phyloP scores from a whole-genome alignment of 2,329 filamentous ascomycete genomes.

The Chaetomium globosum region DNA sequence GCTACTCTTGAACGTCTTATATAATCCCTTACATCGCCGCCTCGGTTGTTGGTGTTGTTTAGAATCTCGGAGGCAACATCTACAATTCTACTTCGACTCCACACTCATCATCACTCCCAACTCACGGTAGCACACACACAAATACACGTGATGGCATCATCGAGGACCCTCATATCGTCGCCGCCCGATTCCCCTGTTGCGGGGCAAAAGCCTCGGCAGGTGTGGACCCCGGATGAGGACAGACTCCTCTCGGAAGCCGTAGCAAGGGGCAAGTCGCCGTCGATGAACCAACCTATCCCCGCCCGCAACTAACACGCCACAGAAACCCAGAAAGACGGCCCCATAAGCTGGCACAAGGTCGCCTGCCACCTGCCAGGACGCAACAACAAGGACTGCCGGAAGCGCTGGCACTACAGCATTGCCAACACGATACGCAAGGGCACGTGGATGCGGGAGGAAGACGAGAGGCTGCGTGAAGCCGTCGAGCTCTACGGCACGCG shows the following conservation, averaged over 20 bases:
- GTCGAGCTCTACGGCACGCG: conserved; percentile 36
- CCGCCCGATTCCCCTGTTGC: neutral
- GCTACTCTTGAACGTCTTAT: neutral
- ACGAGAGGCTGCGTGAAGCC: conserved; percentile 34
- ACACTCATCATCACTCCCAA: neutral
- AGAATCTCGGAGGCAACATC: neutral
- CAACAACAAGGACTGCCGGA: conserved; percentile 39
- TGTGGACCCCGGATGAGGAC: conserved; percentile 36
- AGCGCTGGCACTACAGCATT: conserved; percentile 38
- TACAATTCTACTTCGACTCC: neutral
- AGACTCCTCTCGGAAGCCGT: conserved; percentile 32
- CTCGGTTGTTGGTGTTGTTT: neutral
- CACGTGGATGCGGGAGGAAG: conserved; percentile 37
- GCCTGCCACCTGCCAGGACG: conserved; percentile 34
- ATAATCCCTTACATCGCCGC: neutral
- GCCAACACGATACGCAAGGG: conserved; percentile 37
- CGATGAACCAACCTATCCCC: neutral
- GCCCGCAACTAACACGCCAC: neutral
- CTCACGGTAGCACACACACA: neutral
- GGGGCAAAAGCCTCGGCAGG: conserved; percentile 30
- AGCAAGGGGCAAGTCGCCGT: conserved; percentile 25
- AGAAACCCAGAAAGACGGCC: conserved; percentile 32
- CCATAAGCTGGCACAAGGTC: conserved; percentile 36
- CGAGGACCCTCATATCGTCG: neutral
- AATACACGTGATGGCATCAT: neutral